phyloP scores from a whole-genome alignment of 805 yeast genomes.

The Suhomyces pyralidae region DNA sequence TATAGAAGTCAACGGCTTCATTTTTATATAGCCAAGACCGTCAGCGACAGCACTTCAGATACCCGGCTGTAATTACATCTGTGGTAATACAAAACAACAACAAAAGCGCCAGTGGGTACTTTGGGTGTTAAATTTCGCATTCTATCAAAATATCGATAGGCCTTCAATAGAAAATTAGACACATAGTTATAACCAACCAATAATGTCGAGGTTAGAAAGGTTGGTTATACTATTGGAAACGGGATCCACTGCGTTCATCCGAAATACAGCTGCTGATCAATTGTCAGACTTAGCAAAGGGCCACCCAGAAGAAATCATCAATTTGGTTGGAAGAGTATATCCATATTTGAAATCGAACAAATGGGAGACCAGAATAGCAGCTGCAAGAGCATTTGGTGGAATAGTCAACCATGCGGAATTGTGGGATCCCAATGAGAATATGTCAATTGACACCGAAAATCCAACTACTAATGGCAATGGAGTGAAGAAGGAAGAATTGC shows the following conservation, averaged over 20 bases:
- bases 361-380: slow-evolving; percentile 96
- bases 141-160: not conserved
- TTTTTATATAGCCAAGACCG: not conserved
- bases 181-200: not conserved
- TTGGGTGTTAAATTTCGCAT: not conserved
- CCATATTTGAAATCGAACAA: slow-evolving; percentile 79
- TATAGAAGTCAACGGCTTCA: not conserved
- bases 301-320: slow-evolving; percentile 89
- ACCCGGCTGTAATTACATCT: not conserved
- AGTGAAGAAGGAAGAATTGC: slow-evolving; percentile 14
- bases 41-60: not conserved
- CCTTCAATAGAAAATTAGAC: not conserved
- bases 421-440: slow-evolving; percentile 76
- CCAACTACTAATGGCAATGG: slow-evolving; percentile 7
- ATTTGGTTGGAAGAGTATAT: slow-evolving; percentile 80
- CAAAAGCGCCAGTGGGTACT: not conserved
- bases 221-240: slow-evolving; percentile 72
- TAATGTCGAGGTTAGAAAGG: slow-evolving; percentile 52
- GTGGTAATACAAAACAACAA: not conserved
- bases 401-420: slow-evolving; percentile 71
- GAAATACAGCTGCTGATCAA: slow-evolving; percentile 97
- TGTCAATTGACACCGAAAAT: slow-evolving; percentile 1
- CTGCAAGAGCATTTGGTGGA: slow-evolving; percentile 93
- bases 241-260: slow-evolving; percentile 88
- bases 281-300: slow-evolving; percentile 88